phyloP scores from a whole-genome alignment of 768 basidiomycete species.

The Mycena indigotica region DNA sequence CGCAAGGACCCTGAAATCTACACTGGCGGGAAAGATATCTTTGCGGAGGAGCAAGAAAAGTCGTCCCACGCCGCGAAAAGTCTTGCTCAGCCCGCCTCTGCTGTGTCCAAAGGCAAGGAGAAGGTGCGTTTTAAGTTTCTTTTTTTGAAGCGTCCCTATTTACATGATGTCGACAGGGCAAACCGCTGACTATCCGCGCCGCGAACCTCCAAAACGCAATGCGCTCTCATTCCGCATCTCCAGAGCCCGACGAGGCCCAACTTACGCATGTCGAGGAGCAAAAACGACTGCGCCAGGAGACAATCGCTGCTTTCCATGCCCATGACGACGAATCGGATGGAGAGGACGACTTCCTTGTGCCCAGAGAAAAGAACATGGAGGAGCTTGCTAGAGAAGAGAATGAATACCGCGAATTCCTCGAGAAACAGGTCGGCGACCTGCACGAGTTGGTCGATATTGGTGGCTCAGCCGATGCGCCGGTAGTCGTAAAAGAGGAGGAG shows the following conservation, averaged over 20 bases:
- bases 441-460: constrained; percentile 64
- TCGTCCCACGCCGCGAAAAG: constrained; percentile 37
- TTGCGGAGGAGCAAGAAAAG: constrained; percentile 75
- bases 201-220: constrained; percentile 68
- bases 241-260: constrained; percentile 38
- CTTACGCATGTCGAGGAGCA: constrained; percentile 84
- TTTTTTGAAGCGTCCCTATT: too few species aligned
- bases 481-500: constrained; percentile 27
- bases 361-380: constrained; percentile 75
- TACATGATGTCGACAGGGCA: constrained; percentile 44
- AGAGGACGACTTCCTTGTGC: constrained; percentile 70
- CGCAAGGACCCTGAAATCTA: constrained; percentile 87
- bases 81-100: constrained; percentile 32
- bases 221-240: constrained; percentile 62
- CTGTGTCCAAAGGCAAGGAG: constrained; percentile 38
- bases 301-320: constrained; percentile 78
- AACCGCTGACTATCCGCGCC: constrained; percentile 76
- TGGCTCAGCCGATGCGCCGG: constrained; percentile 10
- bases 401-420: constrained; percentile 81
- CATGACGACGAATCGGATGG: constrained; percentile 47
- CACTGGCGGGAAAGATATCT: constrained; percentile 65
- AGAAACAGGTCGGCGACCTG: constrained; percentile 81
- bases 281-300: constrained; percentile 71
- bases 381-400: constrained; percentile 79
- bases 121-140: constrained; percentile 45